Conservation (phyloP, 1,284 basidiomycete species). For the Cryptococcus sp. region DNA sequence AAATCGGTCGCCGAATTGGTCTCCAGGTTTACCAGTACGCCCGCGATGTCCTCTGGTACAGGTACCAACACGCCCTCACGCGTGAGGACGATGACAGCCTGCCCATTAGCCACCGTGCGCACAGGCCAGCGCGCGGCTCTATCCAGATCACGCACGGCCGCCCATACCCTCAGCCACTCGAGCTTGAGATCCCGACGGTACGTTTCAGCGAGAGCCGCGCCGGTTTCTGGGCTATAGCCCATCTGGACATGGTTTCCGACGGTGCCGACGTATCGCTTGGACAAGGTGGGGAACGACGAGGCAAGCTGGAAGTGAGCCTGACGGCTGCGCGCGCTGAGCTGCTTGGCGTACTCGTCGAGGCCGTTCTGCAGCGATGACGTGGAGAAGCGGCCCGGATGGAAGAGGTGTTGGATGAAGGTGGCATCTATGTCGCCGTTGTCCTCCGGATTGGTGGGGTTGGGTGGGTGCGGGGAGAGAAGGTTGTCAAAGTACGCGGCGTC, state of each 20-base stretch:
- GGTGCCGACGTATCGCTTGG: constrained; percentile 72
- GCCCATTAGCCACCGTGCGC: constrained; percentile 20
- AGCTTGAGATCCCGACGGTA: constrained; percentile 80
- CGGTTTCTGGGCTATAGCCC: constrained; percentile 69
- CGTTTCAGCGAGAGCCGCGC: constrained; percentile 68
- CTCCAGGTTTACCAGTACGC: constrained; percentile 53
- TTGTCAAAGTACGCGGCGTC: constrained; percentile 85
- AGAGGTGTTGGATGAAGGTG: constrained; percentile 74
- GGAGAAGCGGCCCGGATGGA: constrained; percentile 84
- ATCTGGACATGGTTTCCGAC: constrained; percentile 79
- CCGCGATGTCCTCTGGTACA: constrained; percentile 63
- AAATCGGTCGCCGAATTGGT: constrained; percentile 24
- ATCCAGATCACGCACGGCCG: constrained; percentile 80
- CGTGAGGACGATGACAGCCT: constrained; percentile 61
- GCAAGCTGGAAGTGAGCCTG: constrained; percentile 20
- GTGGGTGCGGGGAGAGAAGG: constrained; percentile 62
- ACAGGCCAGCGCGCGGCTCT: constrained; percentile 79
- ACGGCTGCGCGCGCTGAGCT: constrained; percentile 48
- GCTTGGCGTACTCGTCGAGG: constrained; percentile 72
- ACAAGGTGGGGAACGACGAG: constrained; percentile 59
- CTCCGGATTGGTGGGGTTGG: constrained; percentile 52
- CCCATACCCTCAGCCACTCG: constrained; percentile 90
- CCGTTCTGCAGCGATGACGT: constrained; percentile 71
- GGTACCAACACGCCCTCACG: constrained; percentile 69
- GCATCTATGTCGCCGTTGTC: constrained; percentile 54